Evolutionary conservation across 805 yeast genomes (phyloP).

Genomic region (Candida ortonii): DNA sequence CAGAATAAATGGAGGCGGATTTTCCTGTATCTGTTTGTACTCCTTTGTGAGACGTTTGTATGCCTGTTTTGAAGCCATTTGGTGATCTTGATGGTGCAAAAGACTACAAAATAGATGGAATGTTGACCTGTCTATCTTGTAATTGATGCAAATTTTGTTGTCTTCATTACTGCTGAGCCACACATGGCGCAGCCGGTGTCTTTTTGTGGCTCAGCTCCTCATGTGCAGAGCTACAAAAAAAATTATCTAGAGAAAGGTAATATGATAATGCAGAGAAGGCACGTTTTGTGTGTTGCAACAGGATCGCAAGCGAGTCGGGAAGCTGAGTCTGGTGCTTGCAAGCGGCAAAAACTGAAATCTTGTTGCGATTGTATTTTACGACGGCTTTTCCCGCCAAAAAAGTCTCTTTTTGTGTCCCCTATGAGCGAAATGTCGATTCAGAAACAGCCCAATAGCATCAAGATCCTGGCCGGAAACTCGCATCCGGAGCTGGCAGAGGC

Average conservation of each 20-base stretch:
- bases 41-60: conserved; percentile 64
- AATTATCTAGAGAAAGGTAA: too few relatives aligned
- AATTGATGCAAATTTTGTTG: not conserved
- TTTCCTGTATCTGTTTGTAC: conserved; percentile 70
- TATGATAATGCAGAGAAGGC: too few relatives aligned
- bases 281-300: too few relatives aligned
- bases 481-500: conserved; percentile 80
- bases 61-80: conserved; percentile 33
- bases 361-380: too few relatives aligned
- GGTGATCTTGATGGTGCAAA: not conserved
- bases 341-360: too few relatives aligned
- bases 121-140: not conserved
- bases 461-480: conserved; percentile 61
- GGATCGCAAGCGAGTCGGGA: too few relatives aligned
- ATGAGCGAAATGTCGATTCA: conserved; percentile 37
- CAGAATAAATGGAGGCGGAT: conserved; percentile 78
- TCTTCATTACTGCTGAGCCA: too few relatives aligned
- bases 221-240: too few relatives aligned
- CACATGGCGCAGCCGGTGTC: too few relatives aligned
- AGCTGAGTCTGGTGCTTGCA: too few relatives aligned
- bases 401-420: not conserved
- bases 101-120: not conserved
- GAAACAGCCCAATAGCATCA: conserved; percentile 43
- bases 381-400: too few relatives aligned
- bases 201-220: too few relatives aligned